Conservation (phyloP, 2,329 filamentous ascomycete species). For the Calonectria crousiana region DNA sequence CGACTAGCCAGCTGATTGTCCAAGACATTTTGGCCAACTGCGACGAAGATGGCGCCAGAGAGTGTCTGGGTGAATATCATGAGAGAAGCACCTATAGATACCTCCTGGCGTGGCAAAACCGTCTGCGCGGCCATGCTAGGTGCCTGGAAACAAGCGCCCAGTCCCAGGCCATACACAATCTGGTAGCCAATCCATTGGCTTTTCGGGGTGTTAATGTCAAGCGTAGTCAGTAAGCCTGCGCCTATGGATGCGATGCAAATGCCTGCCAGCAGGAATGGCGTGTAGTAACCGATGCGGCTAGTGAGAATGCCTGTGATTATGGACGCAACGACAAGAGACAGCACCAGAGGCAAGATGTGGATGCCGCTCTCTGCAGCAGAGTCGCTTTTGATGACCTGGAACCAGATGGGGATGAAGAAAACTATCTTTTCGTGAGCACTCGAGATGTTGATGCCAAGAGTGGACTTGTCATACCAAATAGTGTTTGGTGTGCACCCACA, state of each 20-base stretch:
- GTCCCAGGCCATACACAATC: constrained; percentile 56
- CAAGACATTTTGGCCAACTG: constrained; percentile 64
- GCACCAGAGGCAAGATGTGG: constrained; percentile 43
- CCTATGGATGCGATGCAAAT: constrained; percentile 50
- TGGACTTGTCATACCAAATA: constrained; percentile 17
- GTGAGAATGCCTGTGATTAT: constrained; percentile 45
- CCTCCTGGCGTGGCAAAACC: constrained; percentile 55
- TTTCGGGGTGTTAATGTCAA: constrained; percentile 34
- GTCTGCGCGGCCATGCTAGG: constrained; percentile 60
- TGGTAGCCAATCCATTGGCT: constrained; percentile 48
- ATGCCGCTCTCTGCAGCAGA: constrained; percentile 41
- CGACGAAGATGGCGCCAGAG: constrained; percentile 62
- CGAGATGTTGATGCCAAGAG: background rate
- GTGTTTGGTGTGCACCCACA: constrained; percentile 45
- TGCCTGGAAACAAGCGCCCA: constrained; percentile 59
- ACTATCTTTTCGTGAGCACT: background rate
- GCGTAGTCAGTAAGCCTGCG: constrained; percentile 57
- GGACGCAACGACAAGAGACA: constrained; percentile 44
- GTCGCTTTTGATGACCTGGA: constrained; percentile 57
- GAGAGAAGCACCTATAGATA: constrained; percentile 60
- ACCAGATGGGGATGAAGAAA: constrained; percentile 61
- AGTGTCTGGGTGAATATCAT: constrained; percentile 60
- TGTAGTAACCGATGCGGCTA: constrained; percentile 55
- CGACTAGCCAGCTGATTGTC: constrained; percentile 54
- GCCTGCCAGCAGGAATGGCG: constrained; percentile 53